A percentile compares a stretch with the other conserved stretches of the same genome.
phyloP scores from a whole-genome alignment of 192 early-diverging fungal species.

The Rhizophagus sp. region DNA sequence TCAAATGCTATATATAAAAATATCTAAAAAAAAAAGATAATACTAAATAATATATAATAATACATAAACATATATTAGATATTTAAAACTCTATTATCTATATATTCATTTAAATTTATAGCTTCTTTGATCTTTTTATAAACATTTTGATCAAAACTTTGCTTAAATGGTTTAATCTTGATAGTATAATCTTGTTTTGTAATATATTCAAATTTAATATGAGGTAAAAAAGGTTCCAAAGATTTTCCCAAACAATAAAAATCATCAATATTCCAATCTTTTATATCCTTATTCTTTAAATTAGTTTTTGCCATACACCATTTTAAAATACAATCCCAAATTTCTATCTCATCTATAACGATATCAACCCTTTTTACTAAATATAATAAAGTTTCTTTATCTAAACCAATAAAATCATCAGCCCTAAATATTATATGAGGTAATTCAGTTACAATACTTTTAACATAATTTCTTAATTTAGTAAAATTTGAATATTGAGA shows the following conservation, averaged over 20 bases:
- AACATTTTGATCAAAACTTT: too few relatives aligned
- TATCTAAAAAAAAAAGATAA: too few relatives aligned
- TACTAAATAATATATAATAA: too few relatives aligned
- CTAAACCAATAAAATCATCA: background rate
- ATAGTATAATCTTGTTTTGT: too few relatives aligned
- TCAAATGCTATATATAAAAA: too few relatives aligned
- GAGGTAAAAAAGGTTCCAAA: too few relatives aligned
- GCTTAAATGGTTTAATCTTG: too few relatives aligned
- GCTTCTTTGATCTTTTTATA: too few relatives aligned
- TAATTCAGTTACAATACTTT: background rate
- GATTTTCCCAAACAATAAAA: background rate
- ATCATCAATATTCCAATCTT: background rate
- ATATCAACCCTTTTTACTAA: background rate
- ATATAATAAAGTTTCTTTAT: background rate
- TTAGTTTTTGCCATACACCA: background rate
- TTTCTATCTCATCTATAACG: background rate
- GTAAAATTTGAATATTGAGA: background rate
- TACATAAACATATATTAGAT: too few relatives aligned
- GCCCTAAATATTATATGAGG: constrained; percentile 5
- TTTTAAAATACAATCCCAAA: background rate
- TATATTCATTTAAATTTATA: too few relatives aligned
- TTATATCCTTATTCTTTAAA: background rate
- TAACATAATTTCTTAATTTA: background rate
- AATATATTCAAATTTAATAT: too few relatives aligned
- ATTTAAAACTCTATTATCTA: too few relatives aligned